phyloP scores from a whole-genome alignment of 305 asterid genomes.

The Caryopteris hybrid region DNA sequence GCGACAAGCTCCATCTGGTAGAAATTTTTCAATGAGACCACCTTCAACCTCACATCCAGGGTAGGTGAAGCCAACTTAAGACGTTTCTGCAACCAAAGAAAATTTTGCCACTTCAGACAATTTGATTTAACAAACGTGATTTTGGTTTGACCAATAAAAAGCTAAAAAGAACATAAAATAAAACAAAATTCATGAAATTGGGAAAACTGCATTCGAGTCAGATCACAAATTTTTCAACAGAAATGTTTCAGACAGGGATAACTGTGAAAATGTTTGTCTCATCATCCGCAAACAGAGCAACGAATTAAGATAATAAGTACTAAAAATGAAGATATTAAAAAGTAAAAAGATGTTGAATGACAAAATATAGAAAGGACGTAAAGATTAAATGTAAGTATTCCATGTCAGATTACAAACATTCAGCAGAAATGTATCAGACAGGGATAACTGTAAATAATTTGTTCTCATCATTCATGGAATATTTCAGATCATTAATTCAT shows the following conservation, averaged over 20 bases:
- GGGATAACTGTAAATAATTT: constrained; percentile 49
- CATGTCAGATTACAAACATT: constrained; percentile 44
- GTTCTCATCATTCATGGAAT: constrained; percentile 37
- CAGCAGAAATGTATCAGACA: constrained; percentile 44
- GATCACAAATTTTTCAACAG: constrained; percentile 38
- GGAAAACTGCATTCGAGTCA: constrained; percentile 10
- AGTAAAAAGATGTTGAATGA: background rate
- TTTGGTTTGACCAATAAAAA: no score
- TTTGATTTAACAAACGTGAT: no score
- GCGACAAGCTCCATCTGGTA: background rate
- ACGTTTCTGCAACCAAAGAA: constrained; percentile 17
- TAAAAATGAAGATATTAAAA: no score
- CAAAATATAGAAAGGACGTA: no score
- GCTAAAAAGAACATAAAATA: no score
- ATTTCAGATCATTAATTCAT: background rate
- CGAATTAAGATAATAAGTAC: no score
- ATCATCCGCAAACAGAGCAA: constrained; percentile 20
- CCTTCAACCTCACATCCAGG: no score
- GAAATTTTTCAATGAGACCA: no score
- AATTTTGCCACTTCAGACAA: no score
- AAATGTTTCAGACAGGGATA: constrained; percentile 48
- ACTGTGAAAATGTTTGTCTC: constrained; percentile 39
- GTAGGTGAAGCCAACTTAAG: background rate
- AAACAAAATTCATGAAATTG: background rate
- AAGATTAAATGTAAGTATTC: no score